phyloP scores from a whole-genome alignment of 1,139 yeast genomes.

The Kodamaea ohmeri region DNA sequence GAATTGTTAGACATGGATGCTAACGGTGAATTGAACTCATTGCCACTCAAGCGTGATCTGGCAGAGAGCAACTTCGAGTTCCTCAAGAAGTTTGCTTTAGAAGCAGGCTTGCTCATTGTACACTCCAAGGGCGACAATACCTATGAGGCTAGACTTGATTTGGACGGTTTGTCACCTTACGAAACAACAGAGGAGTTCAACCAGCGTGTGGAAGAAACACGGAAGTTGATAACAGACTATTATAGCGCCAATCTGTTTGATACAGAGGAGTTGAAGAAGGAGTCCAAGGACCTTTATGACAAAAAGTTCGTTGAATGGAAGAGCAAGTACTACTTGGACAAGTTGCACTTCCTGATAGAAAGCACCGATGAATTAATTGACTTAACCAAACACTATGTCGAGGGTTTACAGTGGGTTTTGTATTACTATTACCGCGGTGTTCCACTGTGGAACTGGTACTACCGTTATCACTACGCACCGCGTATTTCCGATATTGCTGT shows the following conservation, averaged over 20 bases:
- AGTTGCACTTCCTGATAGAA: slow-evolving; percentile 63
- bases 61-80: slow-evolving; percentile 53
- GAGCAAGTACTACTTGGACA: slow-evolving; percentile 72
- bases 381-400: slow-evolving; percentile 79
- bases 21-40: slow-evolving; percentile 45
- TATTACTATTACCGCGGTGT: slow-evolving; percentile 86
- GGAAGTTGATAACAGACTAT: slow-evolving; percentile 56
- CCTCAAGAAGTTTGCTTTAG: slow-evolving; percentile 59
- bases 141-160: slow-evolving; percentile 60
- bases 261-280: slow-evolving; percentile 59
- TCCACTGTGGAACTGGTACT: slow-evolving; percentile 95
- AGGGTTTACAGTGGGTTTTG: slow-evolving; percentile 95
- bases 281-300: slow-evolving; percentile 63
- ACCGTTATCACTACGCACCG: slow-evolving; percentile 85
- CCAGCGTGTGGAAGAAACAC: slow-evolving; percentile 44
- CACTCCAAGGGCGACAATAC: slow-evolving; percentile 56
- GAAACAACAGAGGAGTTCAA: slow-evolving; percentile 64
- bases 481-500: slow-evolving; percentile 79
- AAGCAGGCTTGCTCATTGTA: slow-evolving; percentile 61
- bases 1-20: slow-evolving; percentile 39
- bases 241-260: slow-evolving; percentile 69
- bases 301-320: slow-evolving; percentile 81
- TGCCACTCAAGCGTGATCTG: slow-evolving; percentile 49
- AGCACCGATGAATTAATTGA: slow-evolving; percentile 56
- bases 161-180: slow-evolving; percentile 67